phyloP scores from a whole-genome alignment of 768 basidiomycete species.

The Kwoniella dendrophila region DNA sequence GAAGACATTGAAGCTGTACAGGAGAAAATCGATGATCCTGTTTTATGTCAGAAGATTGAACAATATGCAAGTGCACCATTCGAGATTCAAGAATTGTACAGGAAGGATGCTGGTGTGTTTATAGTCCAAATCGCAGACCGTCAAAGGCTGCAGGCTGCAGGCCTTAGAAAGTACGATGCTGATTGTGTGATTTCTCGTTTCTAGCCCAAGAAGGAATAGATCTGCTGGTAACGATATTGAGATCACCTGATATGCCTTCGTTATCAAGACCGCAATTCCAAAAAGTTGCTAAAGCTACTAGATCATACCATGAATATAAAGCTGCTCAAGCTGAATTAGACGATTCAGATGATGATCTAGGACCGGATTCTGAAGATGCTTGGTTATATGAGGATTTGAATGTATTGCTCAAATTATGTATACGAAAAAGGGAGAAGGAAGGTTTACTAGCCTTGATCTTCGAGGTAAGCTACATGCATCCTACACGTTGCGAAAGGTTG shows the following conservation, averaged over 20 bases:
- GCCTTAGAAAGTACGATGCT: neutral
- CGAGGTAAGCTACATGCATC: slow-evolving; percentile 64
- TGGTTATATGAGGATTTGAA: slow-evolving; percentile 94
- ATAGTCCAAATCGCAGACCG: too few species aligned
- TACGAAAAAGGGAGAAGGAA: slow-evolving; percentile 80
- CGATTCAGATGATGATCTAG: slow-evolving; percentile 89
- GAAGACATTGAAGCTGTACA: slow-evolving; percentile 85
- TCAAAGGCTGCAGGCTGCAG: too few species aligned
- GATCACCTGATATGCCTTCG: slow-evolving; percentile 73
- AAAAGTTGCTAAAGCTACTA: slow-evolving; percentile 73
- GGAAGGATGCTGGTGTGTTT: slow-evolving; percentile 74
- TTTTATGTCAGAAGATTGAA: slow-evolving; percentile 83
- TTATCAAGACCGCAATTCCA: slow-evolving; percentile 78
- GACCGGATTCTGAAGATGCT: slow-evolving; percentile 88
- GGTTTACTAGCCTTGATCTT: slow-evolving; percentile 91
- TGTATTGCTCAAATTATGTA: slow-evolving; percentile 75
- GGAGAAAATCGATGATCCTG: slow-evolving; percentile 83
- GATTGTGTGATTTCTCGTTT: neutral
- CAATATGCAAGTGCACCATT: slow-evolving; percentile 81
- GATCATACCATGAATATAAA: slow-evolving; percentile 76
- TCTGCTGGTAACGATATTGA: slow-evolving; percentile 75
- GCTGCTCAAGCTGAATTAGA: slow-evolving; percentile 63
- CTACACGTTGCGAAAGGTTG: neutral
- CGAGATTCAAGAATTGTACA: slow-evolving; percentile 82
- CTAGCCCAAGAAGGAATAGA: slow-evolving; percentile 71